phyloP scores from a whole-genome alignment of 352 stramenopile genomes.

The Phytophthora litchii region DNA sequence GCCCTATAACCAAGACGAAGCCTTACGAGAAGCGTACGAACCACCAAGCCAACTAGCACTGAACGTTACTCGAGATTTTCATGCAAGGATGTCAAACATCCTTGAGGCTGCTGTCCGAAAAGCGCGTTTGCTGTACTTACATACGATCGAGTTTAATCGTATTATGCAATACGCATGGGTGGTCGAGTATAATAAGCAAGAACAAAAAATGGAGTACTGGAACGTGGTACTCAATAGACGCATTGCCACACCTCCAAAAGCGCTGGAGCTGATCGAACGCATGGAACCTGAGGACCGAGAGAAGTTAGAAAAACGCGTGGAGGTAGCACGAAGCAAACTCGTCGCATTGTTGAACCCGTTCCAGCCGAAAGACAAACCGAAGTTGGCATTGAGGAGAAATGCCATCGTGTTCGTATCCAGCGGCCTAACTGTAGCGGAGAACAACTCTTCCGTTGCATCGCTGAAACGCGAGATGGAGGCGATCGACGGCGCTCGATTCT shows the following conservation, averaged over 20 bases:
- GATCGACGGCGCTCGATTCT: constrained; percentile 60
- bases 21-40: constrained; percentile 48
- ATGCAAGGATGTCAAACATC: constrained; percentile 39
- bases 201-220: constrained; percentile 68
- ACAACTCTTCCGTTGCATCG: constrained; percentile 10
- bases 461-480: constrained; percentile 43
- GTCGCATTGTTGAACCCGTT: constrained; percentile 60
- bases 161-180: constrained; percentile 74
- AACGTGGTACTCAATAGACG: constrained; percentile 77
- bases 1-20: constrained; percentile 52
- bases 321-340: constrained; percentile 61
- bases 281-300: constrained; percentile 63
- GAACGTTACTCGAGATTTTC: constrained; percentile 48
- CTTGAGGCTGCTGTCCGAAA: constrained; percentile 37
- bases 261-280: constrained; percentile 60
- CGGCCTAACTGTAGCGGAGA: background rate
- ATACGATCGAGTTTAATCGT: constrained; percentile 73
- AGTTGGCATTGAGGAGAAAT: constrained; percentile 45
- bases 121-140: constrained; percentile 65
- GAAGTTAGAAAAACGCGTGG: constrained; percentile 57
- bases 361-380: constrained; percentile 50
- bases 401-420: constrained; percentile 44
- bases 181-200: constrained; percentile 61
- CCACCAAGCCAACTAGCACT: constrained; percentile 31
- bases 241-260: constrained; percentile 52